Percentiles rank a stretch among this genome's conserved stretches.
These are phyloP conservation scores for Lepidium sativum DNA, from an alignment of 345 rosid genomes.

Conservation along the genomic window DNA sequence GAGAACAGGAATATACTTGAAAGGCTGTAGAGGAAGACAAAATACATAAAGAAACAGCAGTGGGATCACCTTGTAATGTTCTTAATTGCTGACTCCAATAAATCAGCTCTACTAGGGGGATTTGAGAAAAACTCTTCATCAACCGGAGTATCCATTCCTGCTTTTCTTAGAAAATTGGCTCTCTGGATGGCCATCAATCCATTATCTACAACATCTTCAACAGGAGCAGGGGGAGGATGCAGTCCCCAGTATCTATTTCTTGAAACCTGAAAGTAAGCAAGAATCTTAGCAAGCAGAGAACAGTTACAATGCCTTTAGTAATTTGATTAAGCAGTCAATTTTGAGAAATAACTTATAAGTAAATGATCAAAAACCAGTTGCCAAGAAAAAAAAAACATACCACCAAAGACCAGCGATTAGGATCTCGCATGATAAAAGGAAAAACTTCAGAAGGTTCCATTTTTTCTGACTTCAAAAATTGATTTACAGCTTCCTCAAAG, in stretches of 20 bases:
- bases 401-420: slow-evolving; percentile 97
- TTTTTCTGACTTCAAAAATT: slow-evolving; percentile 79
- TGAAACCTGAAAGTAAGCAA: slow-evolving; percentile 66
- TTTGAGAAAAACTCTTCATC: slow-evolving; percentile 66
- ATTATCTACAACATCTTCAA: slow-evolving; percentile 91
- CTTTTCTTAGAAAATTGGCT: slow-evolving; percentile 90
- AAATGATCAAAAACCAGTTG: neutral
- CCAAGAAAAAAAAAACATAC: slow-evolving; percentile 31
- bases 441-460: slow-evolving; percentile 99
- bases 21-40: neutral
- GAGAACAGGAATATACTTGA: neutral
- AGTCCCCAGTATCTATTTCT: slow-evolving; percentile 98
- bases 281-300: neutral
- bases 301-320: neutral
- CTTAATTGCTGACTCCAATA: slow-evolving; percentile 72
- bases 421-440: slow-evolving; percentile 97
- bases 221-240: slow-evolving; percentile 95
- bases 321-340: neutral
- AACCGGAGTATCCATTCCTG: slow-evolving; percentile 81
- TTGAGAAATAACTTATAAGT: neutral
- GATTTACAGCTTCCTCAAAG: slow-evolving; percentile 95
- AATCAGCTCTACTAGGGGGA: slow-evolving; percentile 76
- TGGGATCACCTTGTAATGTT: slow-evolving; percentile 67
- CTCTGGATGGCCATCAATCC: slow-evolving; percentile 90
- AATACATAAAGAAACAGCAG: neutral